These are phyloP conservation scores for Pichia inconspicua DNA, from an alignment of 1,139 yeast genomes.

Conservation along the genomic window DNA sequence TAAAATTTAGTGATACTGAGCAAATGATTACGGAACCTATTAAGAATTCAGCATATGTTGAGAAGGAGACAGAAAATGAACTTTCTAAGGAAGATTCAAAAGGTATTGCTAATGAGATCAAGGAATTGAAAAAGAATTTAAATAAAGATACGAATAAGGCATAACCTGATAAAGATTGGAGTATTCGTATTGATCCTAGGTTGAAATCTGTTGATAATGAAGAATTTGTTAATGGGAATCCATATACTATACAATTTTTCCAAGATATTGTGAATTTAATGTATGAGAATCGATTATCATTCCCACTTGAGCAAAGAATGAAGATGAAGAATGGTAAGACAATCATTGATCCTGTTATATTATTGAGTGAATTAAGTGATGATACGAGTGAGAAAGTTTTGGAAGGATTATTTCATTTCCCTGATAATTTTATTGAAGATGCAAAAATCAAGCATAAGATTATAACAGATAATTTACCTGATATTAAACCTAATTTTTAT, in stretches of 20 bases:
- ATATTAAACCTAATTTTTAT: slow-evolving; percentile 19
- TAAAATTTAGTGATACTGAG: background rate
- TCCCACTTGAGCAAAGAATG: slow-evolving; percentile 19
- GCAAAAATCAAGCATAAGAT: slow-evolving; percentile 18
- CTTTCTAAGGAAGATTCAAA: background rate
- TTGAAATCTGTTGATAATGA: slow-evolving; percentile 18
- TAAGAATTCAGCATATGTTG: background rate
- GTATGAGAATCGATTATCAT: slow-evolving; percentile 16
- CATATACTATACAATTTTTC: slow-evolving; percentile 22
- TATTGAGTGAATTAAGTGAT: slow-evolving; percentile 22
- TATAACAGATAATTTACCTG: slow-evolving; percentile 16
- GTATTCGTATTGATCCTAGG: slow-evolving; percentile 12
- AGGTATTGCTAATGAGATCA: background rate
- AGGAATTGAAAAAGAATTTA: background rate
- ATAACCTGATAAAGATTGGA: slow-evolving; percentile 3
- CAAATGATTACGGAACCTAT: background rate
- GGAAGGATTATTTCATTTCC: slow-evolving; percentile 14
- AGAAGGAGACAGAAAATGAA: background rate
- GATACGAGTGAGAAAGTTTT: slow-evolving; percentile 13
- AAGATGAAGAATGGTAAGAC: slow-evolving; percentile 18
- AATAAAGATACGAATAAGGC: slow-evolving; percentile 2
- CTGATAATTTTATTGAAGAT: slow-evolving; percentile 18
- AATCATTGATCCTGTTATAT: slow-evolving; percentile 15
- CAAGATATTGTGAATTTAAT: slow-evolving; percentile 21
- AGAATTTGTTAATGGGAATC: slow-evolving; percentile 22